Evolutionary conservation across 2,329 filamentous ascomycete genomes (phyloP), one percentile per base, ranked within the genome.

Genomic region (Rhynchosporium graminicola): DNA sequence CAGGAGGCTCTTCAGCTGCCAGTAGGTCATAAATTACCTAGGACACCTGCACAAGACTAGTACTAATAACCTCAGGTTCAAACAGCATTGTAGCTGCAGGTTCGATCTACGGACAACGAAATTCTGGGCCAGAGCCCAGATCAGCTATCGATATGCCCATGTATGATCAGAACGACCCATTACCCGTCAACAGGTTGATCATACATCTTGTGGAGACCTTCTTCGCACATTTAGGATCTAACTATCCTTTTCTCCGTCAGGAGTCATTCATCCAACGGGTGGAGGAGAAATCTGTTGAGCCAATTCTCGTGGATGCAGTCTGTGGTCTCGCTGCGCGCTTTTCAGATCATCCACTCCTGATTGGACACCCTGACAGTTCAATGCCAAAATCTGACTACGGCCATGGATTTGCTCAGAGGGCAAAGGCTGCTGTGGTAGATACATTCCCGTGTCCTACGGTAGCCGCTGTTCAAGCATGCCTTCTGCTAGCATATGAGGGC

Each of bases 401-500:
- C 1, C 83, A 88, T 56, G 83, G 87, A 0, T 96, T 93, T 76
- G 90, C 91, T 1, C 89, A 92, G 68, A 83, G 92, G 63, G 92
- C 92, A 3, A 94, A 92, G 75, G 84, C 86, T n/a, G 88, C 90
- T 3, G 88, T 93, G 0, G 87, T 93, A 4, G 91, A 96, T 69
- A 90, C 89, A 0, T 92, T 96, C 66, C 85, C 90, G 0, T 95
- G 89, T 65, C 92, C 92, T 0, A 92, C 88, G 2, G 87, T 96
- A 0, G 89, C 89, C 29, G 91, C 91, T 9, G 90, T 95, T 0
- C 92, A 96, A 70, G 91, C 92, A 0, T 92, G 89, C 55, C 77
- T 96, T 10, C 78, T 97, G 33, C 84, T 97, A 76, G 92, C 91
- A 0, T 96, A 96, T 71, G 91, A 96, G 68, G 89, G 93, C 48